These are phyloP conservation scores for Penicillium chermesinum DNA, from an alignment of 495 filamentous ascomycete genomes.

Conservation along the genomic window DNA sequence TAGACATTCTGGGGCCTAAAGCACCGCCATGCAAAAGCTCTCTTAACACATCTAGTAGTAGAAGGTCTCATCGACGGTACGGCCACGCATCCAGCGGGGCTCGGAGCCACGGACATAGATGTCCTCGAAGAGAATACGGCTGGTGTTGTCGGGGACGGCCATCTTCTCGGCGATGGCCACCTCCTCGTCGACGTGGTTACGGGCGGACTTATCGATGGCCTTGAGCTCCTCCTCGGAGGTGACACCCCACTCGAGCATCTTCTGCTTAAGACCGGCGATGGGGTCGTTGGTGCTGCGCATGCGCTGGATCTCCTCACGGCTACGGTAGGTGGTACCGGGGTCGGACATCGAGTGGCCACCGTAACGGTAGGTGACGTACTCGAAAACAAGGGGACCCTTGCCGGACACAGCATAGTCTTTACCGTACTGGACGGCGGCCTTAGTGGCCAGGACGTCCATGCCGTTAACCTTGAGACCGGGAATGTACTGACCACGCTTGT, in stretches of 20 bases:
- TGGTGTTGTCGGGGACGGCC: slow-evolving; percentile 65
- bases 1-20: slow-evolving; percentile 2
- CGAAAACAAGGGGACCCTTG: slow-evolving; percentile 90
- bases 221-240: slow-evolving; percentile 96
- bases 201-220: slow-evolving; percentile 86
- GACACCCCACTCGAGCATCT: slow-evolving; percentile 92
- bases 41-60: slow-evolving; percentile 57
- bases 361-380: slow-evolving; percentile 99
- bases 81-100: slow-evolving; percentile 83
- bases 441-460: slow-evolving; percentile 98
- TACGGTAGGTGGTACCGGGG: slow-evolving; percentile 97
- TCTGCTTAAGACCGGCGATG: slow-evolving; percentile 96
- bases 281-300: slow-evolving; percentile 98
- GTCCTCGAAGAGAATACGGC: slow-evolving; percentile 87
- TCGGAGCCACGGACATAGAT: slow-evolving; percentile 92
- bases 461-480: slow-evolving; percentile 98
- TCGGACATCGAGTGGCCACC: slow-evolving; percentile 99
- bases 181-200: slow-evolving; percentile 79
- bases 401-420: slow-evolving; percentile 75
- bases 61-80: slow-evolving; percentile 88
- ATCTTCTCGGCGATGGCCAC: slow-evolving; percentile 86
- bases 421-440: slow-evolving; percentile 88
- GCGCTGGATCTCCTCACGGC: slow-evolving; percentile 97
- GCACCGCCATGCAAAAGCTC: slow-evolving; percentile 7
- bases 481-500: slow-evolving; percentile 99